A percentile compares a stretch with the other conserved stretches of the same genome.
phyloP scores from a whole-genome alignment of 257 asterid species.

The Nemophila menziesii region DNA sequence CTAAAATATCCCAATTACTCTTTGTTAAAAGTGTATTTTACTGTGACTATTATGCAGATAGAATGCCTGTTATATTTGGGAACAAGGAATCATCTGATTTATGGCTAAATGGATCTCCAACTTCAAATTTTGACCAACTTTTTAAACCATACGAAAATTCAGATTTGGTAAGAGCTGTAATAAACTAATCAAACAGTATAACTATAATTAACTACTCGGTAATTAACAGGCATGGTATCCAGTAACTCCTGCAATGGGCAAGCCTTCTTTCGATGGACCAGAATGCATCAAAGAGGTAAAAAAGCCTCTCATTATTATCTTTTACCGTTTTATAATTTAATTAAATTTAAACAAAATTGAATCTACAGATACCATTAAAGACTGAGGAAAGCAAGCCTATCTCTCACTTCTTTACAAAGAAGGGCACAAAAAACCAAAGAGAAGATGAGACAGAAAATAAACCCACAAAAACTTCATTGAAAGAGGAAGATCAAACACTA shows the following conservation, averaged over 20 bases:
- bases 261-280: slow-evolving; percentile 70
- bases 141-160: slow-evolving; percentile 71
- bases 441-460: slow-evolving; percentile 27
- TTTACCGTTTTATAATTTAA: not conserved
- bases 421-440: slow-evolving; percentile 17
- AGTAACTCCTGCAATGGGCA: slow-evolving; percentile 84
- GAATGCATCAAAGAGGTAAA: slow-evolving; percentile 92
- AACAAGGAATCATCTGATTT: slow-evolving; percentile 51
- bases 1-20: not conserved
- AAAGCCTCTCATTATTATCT: slow-evolving; percentile 2
- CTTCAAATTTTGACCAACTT: slow-evolving; percentile 43
- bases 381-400: slow-evolving; percentile 48
- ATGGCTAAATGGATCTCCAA: slow-evolving; percentile 58
- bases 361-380: slow-evolving; percentile 49
- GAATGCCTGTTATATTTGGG: slow-evolving; percentile 96
- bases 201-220: not conserved
- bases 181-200: not conserved
- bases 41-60: slow-evolving; percentile 30
- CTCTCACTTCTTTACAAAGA: slow-evolving; percentile 63
- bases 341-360: not conserved
- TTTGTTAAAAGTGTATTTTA: not conserved
- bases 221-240: slow-evolving; percentile 70
- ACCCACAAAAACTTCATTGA: slow-evolving; percentile 16
- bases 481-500: slow-evolving; percentile 28
- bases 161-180: slow-evolving; percentile 49